Percentiles rank a stretch among this genome's conserved stretches.
These are phyloP conservation scores for Vickermania spadyakhi DNA, from an alignment of 208 protist species.

Conservation along the genomic window DNA sequence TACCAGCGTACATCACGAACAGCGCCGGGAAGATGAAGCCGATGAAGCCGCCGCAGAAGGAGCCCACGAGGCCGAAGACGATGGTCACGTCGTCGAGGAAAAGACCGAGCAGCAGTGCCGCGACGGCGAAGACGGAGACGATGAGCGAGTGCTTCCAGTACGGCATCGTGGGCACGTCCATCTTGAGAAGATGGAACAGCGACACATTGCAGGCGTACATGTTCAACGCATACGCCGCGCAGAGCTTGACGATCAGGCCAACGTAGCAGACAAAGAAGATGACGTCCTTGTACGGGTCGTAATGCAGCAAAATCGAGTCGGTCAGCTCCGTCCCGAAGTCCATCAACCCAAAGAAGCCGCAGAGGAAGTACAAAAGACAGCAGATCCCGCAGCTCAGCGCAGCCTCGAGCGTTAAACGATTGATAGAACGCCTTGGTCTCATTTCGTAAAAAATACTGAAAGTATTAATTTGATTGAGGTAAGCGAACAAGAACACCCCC, in stretches of 20 bases:
- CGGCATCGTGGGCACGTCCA: slow-evolving; percentile 6
- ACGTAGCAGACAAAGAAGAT: slow-evolving; percentile 20
- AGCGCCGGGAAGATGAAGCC: slow-evolving; percentile 33
- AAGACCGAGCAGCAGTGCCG: not conserved
- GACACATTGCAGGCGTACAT: slow-evolving; percentile 11
- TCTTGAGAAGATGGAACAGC: slow-evolving; percentile 11
- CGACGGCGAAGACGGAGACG: not conserved
- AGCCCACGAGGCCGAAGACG: slow-evolving; percentile 23
- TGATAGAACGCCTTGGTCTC: slow-evolving; percentile 6
- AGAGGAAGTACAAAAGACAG: slow-evolving; percentile 13
- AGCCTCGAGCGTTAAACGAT: slow-evolving; percentile 22
- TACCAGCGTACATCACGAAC: slow-evolving; percentile 15
- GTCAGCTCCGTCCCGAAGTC: slow-evolving; percentile 17
- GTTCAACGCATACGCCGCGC: slow-evolving; percentile 16
- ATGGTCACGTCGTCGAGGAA: not conserved
- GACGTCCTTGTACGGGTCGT: slow-evolving; percentile 15
- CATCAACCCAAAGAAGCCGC: slow-evolving; percentile 19
- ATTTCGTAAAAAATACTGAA: slow-evolving; percentile 26
- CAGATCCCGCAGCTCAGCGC: slow-evolving; percentile 14
- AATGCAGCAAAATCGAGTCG: slow-evolving; percentile 20
- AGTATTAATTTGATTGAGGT: slow-evolving; percentile 22
- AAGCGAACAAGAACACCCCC: slow-evolving; percentile 30
- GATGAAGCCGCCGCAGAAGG: slow-evolving; percentile 17
- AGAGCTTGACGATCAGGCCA: slow-evolving; percentile 23
- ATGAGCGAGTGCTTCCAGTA: slow-evolving; percentile 10